Base-by-base conservation (phyloP, 495 filamentous ascomycete genomes). In the Pyronema omphalodes region DNA sequence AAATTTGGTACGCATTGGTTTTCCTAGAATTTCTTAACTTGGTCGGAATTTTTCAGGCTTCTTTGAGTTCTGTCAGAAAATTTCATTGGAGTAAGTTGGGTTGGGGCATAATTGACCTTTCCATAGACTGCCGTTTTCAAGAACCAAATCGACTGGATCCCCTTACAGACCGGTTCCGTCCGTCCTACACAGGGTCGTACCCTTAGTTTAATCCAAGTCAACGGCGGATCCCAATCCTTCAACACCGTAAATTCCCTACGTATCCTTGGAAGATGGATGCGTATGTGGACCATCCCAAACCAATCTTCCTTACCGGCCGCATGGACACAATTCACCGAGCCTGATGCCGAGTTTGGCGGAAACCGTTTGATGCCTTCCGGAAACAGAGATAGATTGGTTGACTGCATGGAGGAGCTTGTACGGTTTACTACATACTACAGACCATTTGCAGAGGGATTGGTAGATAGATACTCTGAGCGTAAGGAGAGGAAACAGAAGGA, bases 401-500 rank as follows among this genome's bases (percentile, higher is more conserved):
- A 86, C 69, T 83, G 80, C 55, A 82, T 82, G 76, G 82, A 85
- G 70, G 82, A 85, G 65, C 75, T 86, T 69, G 80, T 84, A 3
- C 83, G 83, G 61, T 83, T 81, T 62, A 83, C 78, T 0, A 72
- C 82, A 35, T 56, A 84, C 8, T 80, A 84, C 75, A 67, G 79
- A 52, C 74, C 75, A 33, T 73, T 79, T 55, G 70, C 78, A 48
- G 73, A 71, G 39, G 67, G 82, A 19, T 82, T 84, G 68, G 74
- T 67, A 18, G 81, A 85, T 67, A 71, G 81, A 18, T 82, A 67
- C 56, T 83, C 79, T 61, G 79, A 82, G 60, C 64, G 78, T 52
- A 65, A 55, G 52, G 72, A 76, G 67, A 66, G 67, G 56, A 63
- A 62, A 56, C 69, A 54, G 57, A 71, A 67, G 60, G 60, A 60